Evolutionary conservation across 768 basidiomycete species (phyloP), one percentile per base, ranked within the genome.

Genomic region (Kwoniella europaea): DNA sequence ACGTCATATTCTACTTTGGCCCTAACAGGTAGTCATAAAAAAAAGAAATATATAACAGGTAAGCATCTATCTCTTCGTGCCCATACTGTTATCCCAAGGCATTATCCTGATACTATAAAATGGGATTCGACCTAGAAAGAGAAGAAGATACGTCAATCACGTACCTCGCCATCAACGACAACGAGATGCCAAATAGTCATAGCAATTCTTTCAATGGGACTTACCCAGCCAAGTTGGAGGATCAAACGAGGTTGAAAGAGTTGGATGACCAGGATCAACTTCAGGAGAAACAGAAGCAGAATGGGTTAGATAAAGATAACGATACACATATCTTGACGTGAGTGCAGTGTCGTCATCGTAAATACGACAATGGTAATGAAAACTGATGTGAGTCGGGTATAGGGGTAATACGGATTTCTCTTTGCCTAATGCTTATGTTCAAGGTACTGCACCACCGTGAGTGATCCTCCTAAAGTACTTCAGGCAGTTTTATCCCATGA

Each of bases 371-470:
- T 50, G 12, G 46, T 15, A 18, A 50, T 50, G 18, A 2, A 10
- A 18, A 50, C 12, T 50, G 13, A 50, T 50, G 46, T 46, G 35
- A 35, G 35, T 7, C 16, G 9, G 10, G 10, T 50, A 61, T 43
- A 67, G 65, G 24, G 65, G 65, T 9, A 67, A 42, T 12, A 10
- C 43, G 42, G 27, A 67, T 41, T 67, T 67, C n/a, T 41, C 56
- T 2, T 42, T 67, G 3, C 65, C 65, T 9, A 42, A 43, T 18
- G 65, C 65, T 16, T 15, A 16, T 16, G 65, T 67, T 4, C 57
- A 59, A 59, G 65, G 65, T 52, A 67, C 65, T 27, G 54, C 53
- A 44, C 65, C 65, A 12, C 65, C 65, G 65, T 67, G 42, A 67
- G 65, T 58, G 18, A 12, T 20, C 4, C 57, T 12, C 6, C 35